Conservation (phyloP, 2,329 filamentous ascomycete genomes). For the Fusarium irregulare region DNA sequence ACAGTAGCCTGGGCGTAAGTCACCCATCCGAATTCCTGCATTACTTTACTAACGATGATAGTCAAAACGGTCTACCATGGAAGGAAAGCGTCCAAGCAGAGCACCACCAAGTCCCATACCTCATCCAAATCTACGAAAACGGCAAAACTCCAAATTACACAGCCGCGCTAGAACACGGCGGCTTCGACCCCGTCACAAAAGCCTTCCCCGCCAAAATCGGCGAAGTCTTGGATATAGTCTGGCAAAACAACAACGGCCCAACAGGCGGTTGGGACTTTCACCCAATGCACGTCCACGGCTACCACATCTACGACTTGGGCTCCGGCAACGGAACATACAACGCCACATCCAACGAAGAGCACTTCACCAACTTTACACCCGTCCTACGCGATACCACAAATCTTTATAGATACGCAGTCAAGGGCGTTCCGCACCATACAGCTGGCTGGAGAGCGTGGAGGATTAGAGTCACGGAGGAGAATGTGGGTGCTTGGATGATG, state of each 20-base stretch:
- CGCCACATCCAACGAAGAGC: slow-evolving; percentile 9
- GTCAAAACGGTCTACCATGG: slow-evolving; percentile 29
- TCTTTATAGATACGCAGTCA: slow-evolving; percentile 64
- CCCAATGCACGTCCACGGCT: slow-evolving; percentile 26
- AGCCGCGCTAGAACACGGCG: slow-evolving; percentile 60
- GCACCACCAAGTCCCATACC: slow-evolving; percentile 28
- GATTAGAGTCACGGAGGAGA: slow-evolving; percentile 53
- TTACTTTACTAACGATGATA: neutral
- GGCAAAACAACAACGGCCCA: slow-evolving; percentile 54
- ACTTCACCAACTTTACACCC: slow-evolving; percentile 25
- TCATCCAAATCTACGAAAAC: slow-evolving; percentile 29
- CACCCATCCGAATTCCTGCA: accelerated
- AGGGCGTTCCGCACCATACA: slow-evolving; percentile 53
- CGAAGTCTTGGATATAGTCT: slow-evolving; percentile 67
- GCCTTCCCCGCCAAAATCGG: slow-evolving; percentile 66
- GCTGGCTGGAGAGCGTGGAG: slow-evolving; percentile 72
- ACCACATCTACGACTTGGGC: slow-evolving; percentile 27
- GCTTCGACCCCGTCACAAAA: slow-evolving; percentile 63
- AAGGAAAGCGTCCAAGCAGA: slow-evolving; percentile 30
- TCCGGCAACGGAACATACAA: slow-evolving; percentile 28
- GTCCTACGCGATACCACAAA: slow-evolving; percentile 47
- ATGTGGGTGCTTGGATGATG: slow-evolving; percentile 71
- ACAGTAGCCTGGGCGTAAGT: slow-evolving; percentile 32
- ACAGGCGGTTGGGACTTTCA: slow-evolving; percentile 47
- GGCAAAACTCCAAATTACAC: slow-evolving; percentile 60